These are phyloP conservation scores for Picea abies DNA, from an alignment of 83 land plant species.

Conservation along the genomic window DNA sequence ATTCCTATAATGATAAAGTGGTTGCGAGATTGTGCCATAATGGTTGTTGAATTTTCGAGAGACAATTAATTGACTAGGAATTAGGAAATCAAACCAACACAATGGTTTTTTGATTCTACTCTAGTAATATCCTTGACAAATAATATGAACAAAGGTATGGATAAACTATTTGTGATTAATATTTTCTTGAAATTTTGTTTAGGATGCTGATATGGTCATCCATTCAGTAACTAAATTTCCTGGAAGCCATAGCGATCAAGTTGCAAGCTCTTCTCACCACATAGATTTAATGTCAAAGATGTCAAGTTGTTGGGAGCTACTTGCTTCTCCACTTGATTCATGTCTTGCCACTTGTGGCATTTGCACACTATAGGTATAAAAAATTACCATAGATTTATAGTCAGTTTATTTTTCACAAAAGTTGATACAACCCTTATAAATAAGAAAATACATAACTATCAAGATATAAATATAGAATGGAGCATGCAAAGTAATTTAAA, in stretches of 20 bases:
- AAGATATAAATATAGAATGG: constrained; percentile 26
- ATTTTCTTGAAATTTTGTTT: not conserved
- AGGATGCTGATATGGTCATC: constrained; percentile 36
- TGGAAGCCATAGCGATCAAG: constrained; percentile 29
- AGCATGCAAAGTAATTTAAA: not conserved
- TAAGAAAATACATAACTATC: not conserved
- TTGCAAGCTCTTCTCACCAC: constrained; percentile 27
- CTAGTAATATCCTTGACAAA: not conserved
- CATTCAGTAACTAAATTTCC: constrained; percentile 35
- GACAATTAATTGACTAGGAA: not conserved
- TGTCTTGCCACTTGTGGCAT: constrained; percentile 26
- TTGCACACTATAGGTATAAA: constrained; percentile 25
- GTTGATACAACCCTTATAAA: not conserved
- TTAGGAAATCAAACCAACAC: no score
- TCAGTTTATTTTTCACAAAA: not conserved
- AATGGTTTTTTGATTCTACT: no score
- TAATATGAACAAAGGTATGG: not conserved
- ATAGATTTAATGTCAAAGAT: constrained; percentile 11
- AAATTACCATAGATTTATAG: not conserved
- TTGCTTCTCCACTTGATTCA: constrained; percentile 28
- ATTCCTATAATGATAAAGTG: not conserved
- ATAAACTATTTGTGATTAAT: not conserved
- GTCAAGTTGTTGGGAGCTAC: constrained; percentile 28
- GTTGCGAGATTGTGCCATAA: not conserved
- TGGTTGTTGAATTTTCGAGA: no score